Evolutionary conservation across 495 filamentous ascomycete species (phyloP).

Genomic region (Neurospora sp.): DNA sequence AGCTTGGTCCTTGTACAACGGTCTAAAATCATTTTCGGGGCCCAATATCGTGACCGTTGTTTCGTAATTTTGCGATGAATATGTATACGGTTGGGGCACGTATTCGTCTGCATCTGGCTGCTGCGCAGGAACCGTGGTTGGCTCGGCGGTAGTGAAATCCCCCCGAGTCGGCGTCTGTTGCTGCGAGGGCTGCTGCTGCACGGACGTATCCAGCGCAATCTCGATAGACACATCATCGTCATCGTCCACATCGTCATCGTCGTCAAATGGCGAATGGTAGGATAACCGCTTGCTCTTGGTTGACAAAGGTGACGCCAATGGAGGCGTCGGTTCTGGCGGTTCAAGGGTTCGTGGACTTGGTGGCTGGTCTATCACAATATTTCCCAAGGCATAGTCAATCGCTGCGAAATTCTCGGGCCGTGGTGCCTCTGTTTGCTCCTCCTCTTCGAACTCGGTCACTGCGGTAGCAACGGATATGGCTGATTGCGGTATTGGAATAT

Average conservation of each 20-base stretch:
- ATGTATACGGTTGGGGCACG: conserved; percentile 27
- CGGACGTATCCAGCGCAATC: conserved; percentile 30
- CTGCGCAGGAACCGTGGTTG: conserved; percentile 5
- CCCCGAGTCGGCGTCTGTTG: conserved; percentile 22
- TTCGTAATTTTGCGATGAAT: conserved; percentile 22
- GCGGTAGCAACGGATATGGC: conserved; percentile 47
- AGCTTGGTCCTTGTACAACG: conserved; percentile 21
- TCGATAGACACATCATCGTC: conserved; percentile 33
- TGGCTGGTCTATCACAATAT: neutral
- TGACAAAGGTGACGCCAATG: conserved; percentile 1
- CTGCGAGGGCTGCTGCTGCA: conserved; percentile 9
- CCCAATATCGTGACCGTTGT: conserved; percentile 38
- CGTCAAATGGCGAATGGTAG: conserved; percentile 30
- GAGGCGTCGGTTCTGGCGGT: neutral
- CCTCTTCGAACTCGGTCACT: conserved; percentile 60
- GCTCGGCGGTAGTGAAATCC: conserved; percentile 11
- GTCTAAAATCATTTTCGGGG: conserved; percentile 28
- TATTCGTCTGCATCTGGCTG: conserved; percentile 26
- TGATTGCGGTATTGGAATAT: conserved; percentile 29
- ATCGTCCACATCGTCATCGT: conserved; percentile 25
- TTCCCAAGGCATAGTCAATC: conserved; percentile 15
- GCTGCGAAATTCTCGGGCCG: conserved; percentile 15
- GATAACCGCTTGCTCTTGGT: conserved; percentile 20
- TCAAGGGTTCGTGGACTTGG: neutral
- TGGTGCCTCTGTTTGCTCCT: conserved; percentile 53